Conservation (phyloP, 75 land plant genomes). For the Adiantum capillusveneris region DNA sequence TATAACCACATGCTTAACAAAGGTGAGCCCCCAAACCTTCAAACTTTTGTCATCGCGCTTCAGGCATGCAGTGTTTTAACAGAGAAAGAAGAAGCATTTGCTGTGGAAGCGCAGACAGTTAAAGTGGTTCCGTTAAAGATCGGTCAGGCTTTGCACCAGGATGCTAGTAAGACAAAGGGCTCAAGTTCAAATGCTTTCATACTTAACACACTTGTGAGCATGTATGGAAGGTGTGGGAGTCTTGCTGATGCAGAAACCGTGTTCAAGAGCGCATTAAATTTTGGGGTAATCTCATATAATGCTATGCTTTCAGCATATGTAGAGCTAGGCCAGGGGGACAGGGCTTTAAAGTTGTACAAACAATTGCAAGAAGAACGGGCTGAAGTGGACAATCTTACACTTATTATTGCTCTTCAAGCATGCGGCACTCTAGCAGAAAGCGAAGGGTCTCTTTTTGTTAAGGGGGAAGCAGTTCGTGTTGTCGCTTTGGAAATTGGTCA, state of each 20-base stretch:
- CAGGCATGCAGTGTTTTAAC: constrained; percentile 15
- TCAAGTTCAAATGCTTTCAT: too few species aligned
- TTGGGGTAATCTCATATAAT: constrained; percentile 51
- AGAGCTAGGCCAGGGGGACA: constrained; percentile 10
- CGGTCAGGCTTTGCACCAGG: background rate
- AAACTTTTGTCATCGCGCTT: constrained; percentile 14
- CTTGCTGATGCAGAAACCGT: constrained; percentile 20
- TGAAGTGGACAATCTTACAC: constrained; percentile 22
- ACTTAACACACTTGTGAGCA: constrained; percentile 13
- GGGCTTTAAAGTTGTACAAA: constrained; percentile 22
- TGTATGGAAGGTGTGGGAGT: constrained; percentile 38
- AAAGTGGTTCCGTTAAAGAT: background rate
- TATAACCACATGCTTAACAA: constrained; percentile 16
- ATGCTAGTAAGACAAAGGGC: background rate
- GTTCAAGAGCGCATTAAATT: constrained; percentile 27
- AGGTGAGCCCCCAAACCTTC: constrained; percentile 10
- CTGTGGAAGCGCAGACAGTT: background rate
- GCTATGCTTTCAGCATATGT: constrained; percentile 42
- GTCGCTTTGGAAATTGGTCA: background rate
- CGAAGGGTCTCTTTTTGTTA: background rate
- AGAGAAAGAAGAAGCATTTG: constrained; percentile 1
- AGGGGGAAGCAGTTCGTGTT: background rate
- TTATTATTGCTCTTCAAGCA: constrained; percentile 13
- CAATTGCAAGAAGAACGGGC: constrained; percentile 23
- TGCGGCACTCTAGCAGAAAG: background rate